Percentiles rank a stretch among this genome's conserved stretches.
Evolutionary conservation across 345 rosid species (phyloP).

Genomic region (Populus deltoides): DNA sequence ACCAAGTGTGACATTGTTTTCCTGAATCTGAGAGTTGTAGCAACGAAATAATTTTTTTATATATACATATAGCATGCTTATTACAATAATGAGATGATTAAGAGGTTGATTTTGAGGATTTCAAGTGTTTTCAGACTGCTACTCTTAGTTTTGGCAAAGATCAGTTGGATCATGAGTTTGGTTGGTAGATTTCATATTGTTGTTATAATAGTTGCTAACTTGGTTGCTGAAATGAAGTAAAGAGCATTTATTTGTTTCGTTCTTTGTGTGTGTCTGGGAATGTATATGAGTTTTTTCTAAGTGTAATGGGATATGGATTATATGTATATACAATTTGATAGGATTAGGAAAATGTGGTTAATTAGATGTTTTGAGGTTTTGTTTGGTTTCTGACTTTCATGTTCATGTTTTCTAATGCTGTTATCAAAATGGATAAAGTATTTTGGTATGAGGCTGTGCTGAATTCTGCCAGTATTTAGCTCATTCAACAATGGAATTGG

Average conservation of each 20-base stretch:
- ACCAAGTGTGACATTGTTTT: not conserved
- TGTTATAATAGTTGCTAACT: not conserved
- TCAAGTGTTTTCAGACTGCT: constrained; percentile 67
- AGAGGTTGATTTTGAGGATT: constrained; percentile 58
- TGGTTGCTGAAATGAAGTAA: not conserved
- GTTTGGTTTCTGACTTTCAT: not conserved
- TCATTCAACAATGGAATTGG: not conserved
- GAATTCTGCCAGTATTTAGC: not conserved
- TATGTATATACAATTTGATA: not conserved
- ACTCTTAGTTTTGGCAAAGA: constrained; percentile 83
- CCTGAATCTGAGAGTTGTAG: not conserved
- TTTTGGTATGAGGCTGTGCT: not conserved
- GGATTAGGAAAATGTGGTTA: not conserved
- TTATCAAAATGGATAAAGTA: not conserved
- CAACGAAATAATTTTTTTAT: not conserved
- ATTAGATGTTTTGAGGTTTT: not conserved
- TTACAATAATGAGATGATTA: not conserved
- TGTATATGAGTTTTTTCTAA: not conserved
- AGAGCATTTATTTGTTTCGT: not conserved
- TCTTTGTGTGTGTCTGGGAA: not conserved
- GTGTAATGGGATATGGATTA: not conserved
- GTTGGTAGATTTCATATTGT: not conserved
- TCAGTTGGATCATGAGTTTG: constrained; percentile 54
- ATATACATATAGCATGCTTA: not conserved
- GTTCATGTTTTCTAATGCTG: not conserved